Conservation (phyloP, 306 rosid genomes). For the Cucurbita moschata region DNA sequence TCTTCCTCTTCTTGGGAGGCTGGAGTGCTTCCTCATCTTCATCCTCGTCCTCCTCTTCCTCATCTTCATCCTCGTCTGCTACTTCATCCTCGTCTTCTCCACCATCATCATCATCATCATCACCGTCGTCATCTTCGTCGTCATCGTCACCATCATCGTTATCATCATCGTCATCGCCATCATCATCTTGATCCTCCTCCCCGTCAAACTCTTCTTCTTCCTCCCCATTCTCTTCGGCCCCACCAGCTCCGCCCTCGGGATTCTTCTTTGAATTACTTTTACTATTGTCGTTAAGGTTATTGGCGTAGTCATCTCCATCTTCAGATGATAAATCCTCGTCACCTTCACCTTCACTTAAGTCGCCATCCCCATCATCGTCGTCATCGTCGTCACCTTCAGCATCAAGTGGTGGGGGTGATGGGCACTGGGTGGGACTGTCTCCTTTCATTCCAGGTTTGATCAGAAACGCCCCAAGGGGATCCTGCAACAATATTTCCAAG, state of each 20-base stretch:
- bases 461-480: slow-evolving; percentile 15
- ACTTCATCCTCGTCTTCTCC: slow-evolving; percentile 45
- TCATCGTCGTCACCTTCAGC: slow-evolving; percentile 51
- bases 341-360: slow-evolving; percentile 57
- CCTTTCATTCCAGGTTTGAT: slow-evolving; percentile 18
- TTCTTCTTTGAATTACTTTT: slow-evolving; percentile 51
- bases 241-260: slow-evolving; percentile 48
- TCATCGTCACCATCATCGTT: slow-evolving; percentile 25
- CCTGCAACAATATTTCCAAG: slow-evolving; percentile 29
- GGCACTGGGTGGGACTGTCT: slow-evolving; percentile 18
- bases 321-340: slow-evolving; percentile 78
- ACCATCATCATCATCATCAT: slow-evolving; percentile 22
- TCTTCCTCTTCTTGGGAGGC: slow-evolving; percentile 96
- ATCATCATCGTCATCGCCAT: slow-evolving; percentile 30
- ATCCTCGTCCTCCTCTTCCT: slow-evolving; percentile 43
- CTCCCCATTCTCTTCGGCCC: slow-evolving; percentile 50
- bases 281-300: slow-evolving; percentile 41
- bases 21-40: slow-evolving; percentile 84
- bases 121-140: slow-evolving; percentile 12
- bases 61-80: slow-evolving; percentile 31
- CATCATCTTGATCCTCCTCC: slow-evolving; percentile 18
- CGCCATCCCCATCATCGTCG: slow-evolving; percentile 35
- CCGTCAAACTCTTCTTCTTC: slow-evolving; percentile 42
- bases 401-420: slow-evolving; percentile 32
- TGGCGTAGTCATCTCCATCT: slow-evolving; percentile 46